Evolutionary conservation across 805 yeast genomes (phyloP).

Genomic region (Wickerhamomyces strasburgensis): DNA sequence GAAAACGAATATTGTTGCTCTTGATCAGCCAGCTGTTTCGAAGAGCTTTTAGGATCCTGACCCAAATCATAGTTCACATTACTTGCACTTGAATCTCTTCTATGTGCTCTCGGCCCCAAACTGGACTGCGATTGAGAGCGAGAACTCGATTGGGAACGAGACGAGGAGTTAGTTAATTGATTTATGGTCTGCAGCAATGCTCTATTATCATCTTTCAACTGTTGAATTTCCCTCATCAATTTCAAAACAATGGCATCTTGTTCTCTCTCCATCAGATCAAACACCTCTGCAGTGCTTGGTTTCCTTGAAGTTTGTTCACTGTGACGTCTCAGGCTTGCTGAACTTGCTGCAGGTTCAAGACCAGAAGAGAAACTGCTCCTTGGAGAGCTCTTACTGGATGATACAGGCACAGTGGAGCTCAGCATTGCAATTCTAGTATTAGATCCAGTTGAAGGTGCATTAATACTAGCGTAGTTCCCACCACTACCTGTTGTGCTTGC

Average conservation of each 20-base stretch:
- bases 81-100: slow-evolving; percentile 11
- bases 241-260: slow-evolving; percentile 71
- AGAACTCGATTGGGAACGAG: slow-evolving; percentile 2
- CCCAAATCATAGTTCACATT: slow-evolving; percentile 3
- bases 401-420: slow-evolving; percentile 6
- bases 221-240: slow-evolving; percentile 56
- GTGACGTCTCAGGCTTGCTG: slow-evolving; percentile 15
- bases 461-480: slow-evolving; percentile 1
- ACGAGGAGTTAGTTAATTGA: slow-evolving; percentile 12
- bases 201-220: slow-evolving; percentile 49
- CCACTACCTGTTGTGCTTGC: slow-evolving; percentile 2
- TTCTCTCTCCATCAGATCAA: slow-evolving; percentile 63
- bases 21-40: too few relatives aligned
- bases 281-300: slow-evolving; percentile 42
- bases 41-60: too few relatives aligned
- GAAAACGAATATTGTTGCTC: too few relatives aligned
- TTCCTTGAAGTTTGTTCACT: slow-evolving; percentile 16
- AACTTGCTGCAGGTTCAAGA: slow-evolving; percentile 5
- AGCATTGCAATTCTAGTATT: slow-evolving; percentile 9
- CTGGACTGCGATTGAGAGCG: slow-evolving; percentile 8
- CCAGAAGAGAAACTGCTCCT: slow-evolving; percentile 13
- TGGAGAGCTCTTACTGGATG: slow-evolving; percentile 18
- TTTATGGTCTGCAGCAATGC: slow-evolving; percentile 26
- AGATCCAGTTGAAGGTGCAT: slow-evolving; percentile 5
- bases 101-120: slow-evolving; percentile 8